phyloP scores from a whole-genome alignment of 148 eudicot species.

The Diospyros kaki region DNA sequence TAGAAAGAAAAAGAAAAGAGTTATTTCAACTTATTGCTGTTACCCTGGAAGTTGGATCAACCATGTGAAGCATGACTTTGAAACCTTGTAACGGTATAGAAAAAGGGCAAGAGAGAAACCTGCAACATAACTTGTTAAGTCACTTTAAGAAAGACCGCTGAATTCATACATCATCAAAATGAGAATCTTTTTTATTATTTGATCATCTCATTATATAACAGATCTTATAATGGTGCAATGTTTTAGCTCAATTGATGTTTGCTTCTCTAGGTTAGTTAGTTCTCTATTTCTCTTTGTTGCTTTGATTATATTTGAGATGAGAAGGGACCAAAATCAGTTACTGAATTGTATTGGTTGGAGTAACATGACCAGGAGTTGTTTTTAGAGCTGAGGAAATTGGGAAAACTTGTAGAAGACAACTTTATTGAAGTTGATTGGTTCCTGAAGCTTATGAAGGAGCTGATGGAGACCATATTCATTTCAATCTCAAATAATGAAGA shows the following conservation, averaged over 20 bases:
- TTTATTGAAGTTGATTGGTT: slow-evolving; percentile 28
- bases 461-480: slow-evolving; percentile 27
- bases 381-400: slow-evolving; percentile 33
- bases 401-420: slow-evolving; percentile 35
- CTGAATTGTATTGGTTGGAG: slow-evolving; percentile 1
- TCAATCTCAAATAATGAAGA: slow-evolving; percentile 31
- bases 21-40: too few species aligned
- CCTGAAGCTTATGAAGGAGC: slow-evolving; percentile 25
- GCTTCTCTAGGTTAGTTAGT: neutral
- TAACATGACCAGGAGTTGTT: slow-evolving; percentile 32
- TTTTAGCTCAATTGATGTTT: neutral
- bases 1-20: too few species aligned
- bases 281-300: neutral
- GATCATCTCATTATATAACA: too few species aligned
- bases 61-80: neutral
- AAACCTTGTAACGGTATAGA: neutral
- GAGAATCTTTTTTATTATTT: neutral
- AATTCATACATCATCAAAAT: neutral
- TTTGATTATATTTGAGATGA: neutral
- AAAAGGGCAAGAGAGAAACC: neutral
- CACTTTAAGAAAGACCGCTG: neutral
- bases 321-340: neutral
- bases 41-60: neutral
- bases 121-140: neutral
- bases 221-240: neutral